phyloP scores from a whole-genome alignment of 2,329 filamentous ascomycete genomes.

The Aspergillaceae sp. region DNA sequence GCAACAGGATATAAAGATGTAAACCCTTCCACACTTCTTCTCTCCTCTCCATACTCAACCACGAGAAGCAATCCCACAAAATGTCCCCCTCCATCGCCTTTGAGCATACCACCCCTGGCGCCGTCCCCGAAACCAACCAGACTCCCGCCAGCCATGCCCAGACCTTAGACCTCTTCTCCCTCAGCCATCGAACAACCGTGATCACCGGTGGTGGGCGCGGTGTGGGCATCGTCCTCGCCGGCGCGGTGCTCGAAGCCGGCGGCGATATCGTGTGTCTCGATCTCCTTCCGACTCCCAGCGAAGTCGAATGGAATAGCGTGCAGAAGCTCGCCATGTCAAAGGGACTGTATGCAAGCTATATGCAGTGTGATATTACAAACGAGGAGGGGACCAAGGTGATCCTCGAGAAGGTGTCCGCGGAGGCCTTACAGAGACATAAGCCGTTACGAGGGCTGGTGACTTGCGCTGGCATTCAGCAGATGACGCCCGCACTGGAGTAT shows the following conservation, averaged over 20 bases:
- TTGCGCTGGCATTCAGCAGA: slow-evolving; percentile 44
- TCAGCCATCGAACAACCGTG: slow-evolving; percentile 31
- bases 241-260: slow-evolving; percentile 43
- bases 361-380: slow-evolving; percentile 41
- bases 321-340: slow-evolving; percentile 34
- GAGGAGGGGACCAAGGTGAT: slow-evolving; percentile 31
- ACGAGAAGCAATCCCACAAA: slow-evolving; percentile 1
- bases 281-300: slow-evolving; percentile 26
- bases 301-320: slow-evolving; percentile 36
- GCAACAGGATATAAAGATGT: background rate
- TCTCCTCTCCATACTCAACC: background rate
- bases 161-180: slow-evolving; percentile 36
- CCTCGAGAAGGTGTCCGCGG: slow-evolving; percentile 30
- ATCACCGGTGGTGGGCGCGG: slow-evolving; percentile 47
- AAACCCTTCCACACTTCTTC: background rate
- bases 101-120: slow-evolving; percentile 12
- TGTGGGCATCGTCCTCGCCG: slow-evolving; percentile 43
- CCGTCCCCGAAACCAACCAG: slow-evolving; percentile 23
- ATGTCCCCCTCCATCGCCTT: slow-evolving; percentile 17
- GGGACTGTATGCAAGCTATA: slow-evolving; percentile 32
- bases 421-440: slow-evolving; percentile 11
- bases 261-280: slow-evolving; percentile 44
- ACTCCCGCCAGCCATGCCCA: slow-evolving; percentile 19
- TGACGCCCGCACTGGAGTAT: slow-evolving; percentile 41
- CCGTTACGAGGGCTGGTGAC: slow-evolving; percentile 29